Evolutionary conservation across 163 green algal genomes (phyloP).

Genomic region (Botryococcus braunii): DNA sequence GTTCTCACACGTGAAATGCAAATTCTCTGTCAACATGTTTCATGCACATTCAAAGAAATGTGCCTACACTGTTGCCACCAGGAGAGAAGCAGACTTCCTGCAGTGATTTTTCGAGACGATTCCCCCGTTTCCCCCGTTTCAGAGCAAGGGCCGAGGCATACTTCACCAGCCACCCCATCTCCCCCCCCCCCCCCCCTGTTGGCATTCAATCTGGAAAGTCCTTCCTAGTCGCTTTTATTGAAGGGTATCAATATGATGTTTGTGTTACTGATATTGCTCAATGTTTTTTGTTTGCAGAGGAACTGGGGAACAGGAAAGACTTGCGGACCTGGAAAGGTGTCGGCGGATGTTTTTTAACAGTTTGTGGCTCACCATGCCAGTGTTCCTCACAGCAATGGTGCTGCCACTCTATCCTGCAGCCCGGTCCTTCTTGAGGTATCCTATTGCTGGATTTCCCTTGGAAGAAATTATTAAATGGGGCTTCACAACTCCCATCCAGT

Average conservation of each 20-base stretch:
- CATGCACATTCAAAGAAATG: no score
- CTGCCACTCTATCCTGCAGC: constrained; percentile 63
- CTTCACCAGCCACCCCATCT: no score
- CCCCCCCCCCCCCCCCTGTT: no score
- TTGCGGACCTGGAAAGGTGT: constrained; percentile 59
- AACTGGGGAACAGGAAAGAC: constrained; percentile 17
- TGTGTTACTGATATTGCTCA: background rate
- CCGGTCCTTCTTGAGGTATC: background rate
- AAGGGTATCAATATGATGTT: background rate
- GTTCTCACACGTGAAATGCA: no score
- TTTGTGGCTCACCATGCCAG: constrained; percentile 72
- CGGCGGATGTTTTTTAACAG: constrained; percentile 39
- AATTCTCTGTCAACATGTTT: no score
- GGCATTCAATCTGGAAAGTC: no score
- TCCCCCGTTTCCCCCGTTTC: no score
- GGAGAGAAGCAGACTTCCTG: no score
- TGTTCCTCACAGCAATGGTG: constrained; percentile 86
- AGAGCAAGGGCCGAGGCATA: no score
- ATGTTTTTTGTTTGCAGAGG: constrained; percentile 5
- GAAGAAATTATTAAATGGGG: constrained; percentile 69
- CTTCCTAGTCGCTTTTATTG: no score
- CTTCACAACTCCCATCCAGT: constrained; percentile 87
- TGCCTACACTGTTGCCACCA: no score
- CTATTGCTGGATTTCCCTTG: constrained; percentile 54
- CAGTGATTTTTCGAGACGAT: no score